phyloP scores from a whole-genome alignment of 371 early-diverging fungal genomes.

The Mucor saturninus region DNA sequence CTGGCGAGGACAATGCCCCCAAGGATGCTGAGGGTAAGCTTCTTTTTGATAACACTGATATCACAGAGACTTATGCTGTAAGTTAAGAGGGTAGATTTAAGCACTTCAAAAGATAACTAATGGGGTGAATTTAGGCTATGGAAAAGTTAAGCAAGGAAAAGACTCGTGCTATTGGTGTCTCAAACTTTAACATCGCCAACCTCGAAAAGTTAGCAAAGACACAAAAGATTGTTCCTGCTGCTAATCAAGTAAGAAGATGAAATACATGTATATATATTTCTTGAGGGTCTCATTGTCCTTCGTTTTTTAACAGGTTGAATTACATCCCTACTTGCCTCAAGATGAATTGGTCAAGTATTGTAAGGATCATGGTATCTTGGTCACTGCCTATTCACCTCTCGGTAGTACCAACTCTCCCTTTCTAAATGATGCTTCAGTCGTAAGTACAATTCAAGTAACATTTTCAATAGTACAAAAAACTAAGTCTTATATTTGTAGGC shows the following conservation, averaged over 20 bases:
- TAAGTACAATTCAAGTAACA: conserved; percentile 6
- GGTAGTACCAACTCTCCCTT: conserved; percentile 39
- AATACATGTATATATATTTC: not conserved
- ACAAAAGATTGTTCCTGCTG: conserved; percentile 43
- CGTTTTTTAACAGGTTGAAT: conserved; percentile 60
- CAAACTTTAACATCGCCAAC: conserved; percentile 37
- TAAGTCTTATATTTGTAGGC: conserved; percentile 12
- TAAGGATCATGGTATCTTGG: conserved; percentile 41
- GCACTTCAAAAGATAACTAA: not conserved
- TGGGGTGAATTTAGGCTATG: conserved; percentile 59
- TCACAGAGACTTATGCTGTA: conserved; percentile 60
- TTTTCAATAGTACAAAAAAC: not conserved
- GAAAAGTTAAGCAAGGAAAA: conserved; percentile 68
- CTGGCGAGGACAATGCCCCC: conserved; percentile 32
- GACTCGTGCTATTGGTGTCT: conserved; percentile 46
- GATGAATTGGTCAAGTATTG: conserved; percentile 45
- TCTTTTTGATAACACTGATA: conserved; percentile 20
- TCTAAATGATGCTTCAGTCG: conserved; percentile 24
- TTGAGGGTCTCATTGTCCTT: not conserved
- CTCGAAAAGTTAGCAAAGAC: conserved; percentile 41
- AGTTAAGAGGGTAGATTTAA: not conserved
- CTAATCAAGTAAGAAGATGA: conserved; percentile 49
- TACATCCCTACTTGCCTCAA: conserved; percentile 60
- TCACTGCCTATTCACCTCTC: conserved; percentile 55
- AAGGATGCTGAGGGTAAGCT: conserved; percentile 39